These are phyloP conservation scores for Debaryomyces singareniensis DNA, from an alignment of 1,139 yeast genomes.

Conservation along the genomic window DNA sequence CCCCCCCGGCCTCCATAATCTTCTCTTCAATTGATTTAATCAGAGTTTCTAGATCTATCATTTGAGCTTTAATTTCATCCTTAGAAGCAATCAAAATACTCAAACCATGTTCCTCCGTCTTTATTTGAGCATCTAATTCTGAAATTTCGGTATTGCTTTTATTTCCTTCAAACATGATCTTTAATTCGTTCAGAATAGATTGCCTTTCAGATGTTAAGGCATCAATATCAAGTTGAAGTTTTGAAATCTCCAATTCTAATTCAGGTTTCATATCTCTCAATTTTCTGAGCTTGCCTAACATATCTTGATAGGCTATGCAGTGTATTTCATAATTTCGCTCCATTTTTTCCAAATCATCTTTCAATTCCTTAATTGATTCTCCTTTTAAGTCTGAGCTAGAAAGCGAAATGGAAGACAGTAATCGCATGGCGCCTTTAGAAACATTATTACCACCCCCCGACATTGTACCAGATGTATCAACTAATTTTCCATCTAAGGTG, in stretches of 20 bases:
- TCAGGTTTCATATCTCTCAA: constrained; percentile 66
- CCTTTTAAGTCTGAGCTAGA: constrained; percentile 15
- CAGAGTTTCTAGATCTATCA: constrained; percentile 51
- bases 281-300: constrained; percentile 52
- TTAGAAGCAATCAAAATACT: constrained; percentile 29
- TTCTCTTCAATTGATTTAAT: constrained; percentile 62
- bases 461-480: constrained; percentile 95
- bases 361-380: constrained; percentile 47
- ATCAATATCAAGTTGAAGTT: constrained; percentile 59
- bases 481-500: constrained; percentile 85
- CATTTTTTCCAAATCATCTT: constrained; percentile 43
- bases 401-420: constrained; percentile 22
- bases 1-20: constrained; percentile 91
- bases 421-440: constrained; percentile 60
- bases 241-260: constrained; percentile 57
- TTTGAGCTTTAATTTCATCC: constrained; percentile 42
- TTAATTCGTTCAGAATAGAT: constrained; percentile 33
- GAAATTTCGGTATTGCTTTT: constrained; percentile 18
- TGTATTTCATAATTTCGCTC: constrained; percentile 54
- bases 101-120: constrained; percentile 31
- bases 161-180: constrained; percentile 30
- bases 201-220: constrained; percentile 44
- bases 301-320: constrained; percentile 48
- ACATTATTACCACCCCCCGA: constrained; percentile 88
- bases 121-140: constrained; percentile 29